phyloP scores from a whole-genome alignment of 73 alveolate species.

The Effrenium voratum region DNA sequence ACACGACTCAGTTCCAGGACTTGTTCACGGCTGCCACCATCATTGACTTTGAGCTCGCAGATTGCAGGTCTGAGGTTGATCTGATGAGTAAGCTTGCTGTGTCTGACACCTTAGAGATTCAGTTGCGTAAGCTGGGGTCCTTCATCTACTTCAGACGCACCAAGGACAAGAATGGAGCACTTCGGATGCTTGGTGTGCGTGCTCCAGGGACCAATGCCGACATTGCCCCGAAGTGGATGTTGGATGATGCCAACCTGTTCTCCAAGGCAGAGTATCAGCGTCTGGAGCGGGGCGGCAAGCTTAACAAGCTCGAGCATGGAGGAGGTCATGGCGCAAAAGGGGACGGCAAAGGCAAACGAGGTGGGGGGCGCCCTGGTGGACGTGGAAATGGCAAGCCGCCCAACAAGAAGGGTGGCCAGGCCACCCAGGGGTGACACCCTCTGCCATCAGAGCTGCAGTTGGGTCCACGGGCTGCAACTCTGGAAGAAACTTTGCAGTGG shows the following conservation, averaged over 20 bases:
- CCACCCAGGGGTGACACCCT: neutral
- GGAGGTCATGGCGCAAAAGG: neutral
- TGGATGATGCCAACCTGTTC: neutral
- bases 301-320: neutral
- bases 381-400: neutral
- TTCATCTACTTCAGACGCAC: neutral
- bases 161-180: neutral
- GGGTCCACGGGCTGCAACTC: neutral
- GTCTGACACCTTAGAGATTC: neutral
- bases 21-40: neutral
- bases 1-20: neutral
- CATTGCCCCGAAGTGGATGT: constrained; percentile 2
- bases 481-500: neutral
- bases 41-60: neutral
- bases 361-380: neutral
- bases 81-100: neutral
- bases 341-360: neutral
- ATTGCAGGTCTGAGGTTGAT: neutral
- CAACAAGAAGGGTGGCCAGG: neutral
- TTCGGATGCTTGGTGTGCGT: neutral
- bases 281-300: neutral
- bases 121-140: neutral
- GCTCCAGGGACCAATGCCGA: constrained; percentile 7
- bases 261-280: neutral
- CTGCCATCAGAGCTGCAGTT: neutral